Percentiles rank a stretch among this genome's conserved stretches.
Evolutionary conservation across 2,329 filamentous ascomycete genomes (phyloP).

Genomic region (Cylindrodendrum hubeiense): DNA sequence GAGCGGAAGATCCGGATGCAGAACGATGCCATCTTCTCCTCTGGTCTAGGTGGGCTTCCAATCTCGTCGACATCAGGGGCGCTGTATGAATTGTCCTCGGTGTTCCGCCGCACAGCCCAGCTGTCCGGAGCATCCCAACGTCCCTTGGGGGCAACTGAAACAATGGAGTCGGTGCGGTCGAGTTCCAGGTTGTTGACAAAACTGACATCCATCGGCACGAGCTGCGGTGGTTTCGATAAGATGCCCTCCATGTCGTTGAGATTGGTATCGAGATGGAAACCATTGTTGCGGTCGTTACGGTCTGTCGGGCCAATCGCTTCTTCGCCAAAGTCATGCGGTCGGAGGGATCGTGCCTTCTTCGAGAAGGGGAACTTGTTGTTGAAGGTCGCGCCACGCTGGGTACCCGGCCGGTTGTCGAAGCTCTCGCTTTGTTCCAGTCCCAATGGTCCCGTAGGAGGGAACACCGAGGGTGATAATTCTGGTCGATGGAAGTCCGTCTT

Average conservation of each 20-base stretch:
- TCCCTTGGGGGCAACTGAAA: constrained; percentile 58
- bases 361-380: constrained; percentile 74
- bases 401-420: constrained; percentile 43
- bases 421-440: constrained; percentile 46
- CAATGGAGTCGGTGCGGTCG: constrained; percentile 53
- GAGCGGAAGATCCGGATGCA: constrained; percentile 96
- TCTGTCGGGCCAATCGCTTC: constrained; percentile 73
- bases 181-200: constrained; percentile 60
- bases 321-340: constrained; percentile 64
- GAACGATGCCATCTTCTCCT: constrained; percentile 82
- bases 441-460: constrained; percentile 47
- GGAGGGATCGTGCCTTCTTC: constrained; percentile 64
- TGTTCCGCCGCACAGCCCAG: constrained; percentile 87
- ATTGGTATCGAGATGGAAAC: constrained; percentile 88
- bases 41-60: constrained; percentile 74
- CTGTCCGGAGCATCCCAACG: constrained; percentile 96
- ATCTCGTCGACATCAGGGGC: constrained; percentile 75
- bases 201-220: constrained; percentile 77
- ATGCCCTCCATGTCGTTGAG: constrained; percentile 94
- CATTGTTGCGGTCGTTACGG: constrained; percentile 67
- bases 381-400: constrained; percentile 63
- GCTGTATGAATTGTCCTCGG: constrained; percentile 72
- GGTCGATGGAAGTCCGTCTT: constrained; percentile 59
- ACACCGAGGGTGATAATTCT: constrained; percentile 54
- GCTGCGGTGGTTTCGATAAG: constrained; percentile 75